These are phyloP conservation scores for Collybia sordida DNA, from an alignment of 768 basidiomycete species.

Conservation along the genomic window DNA sequence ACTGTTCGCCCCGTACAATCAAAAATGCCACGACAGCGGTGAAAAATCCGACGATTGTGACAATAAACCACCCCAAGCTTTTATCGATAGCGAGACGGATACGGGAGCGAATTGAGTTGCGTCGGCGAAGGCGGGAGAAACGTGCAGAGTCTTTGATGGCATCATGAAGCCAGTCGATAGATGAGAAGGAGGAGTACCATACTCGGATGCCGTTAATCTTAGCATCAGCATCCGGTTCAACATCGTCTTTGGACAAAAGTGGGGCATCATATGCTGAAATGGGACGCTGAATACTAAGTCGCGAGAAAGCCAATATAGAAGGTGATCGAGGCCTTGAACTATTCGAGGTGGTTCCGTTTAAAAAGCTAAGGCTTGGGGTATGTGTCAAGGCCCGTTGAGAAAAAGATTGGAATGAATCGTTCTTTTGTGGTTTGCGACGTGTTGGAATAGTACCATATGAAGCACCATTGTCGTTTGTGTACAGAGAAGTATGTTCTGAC, in stretches of 20 bases:
- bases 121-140: slow-evolving; percentile 66
- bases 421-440: slow-evolving; percentile 23
- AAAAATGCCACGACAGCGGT: slow-evolving; percentile 86
- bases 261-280: slow-evolving; percentile 74
- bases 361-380: slow-evolving; percentile 32
- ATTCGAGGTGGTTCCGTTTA: slow-evolving; percentile 31
- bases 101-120: slow-evolving; percentile 68
- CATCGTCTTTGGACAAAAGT: slow-evolving; percentile 31
- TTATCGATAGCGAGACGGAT: slow-evolving; percentile 68
- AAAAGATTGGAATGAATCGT: slow-evolving; percentile 26
- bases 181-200: slow-evolving; percentile 88
- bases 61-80: slow-evolving; percentile 85
- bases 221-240: slow-evolving; percentile 51
- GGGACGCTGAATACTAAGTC: slow-evolving; percentile 52
- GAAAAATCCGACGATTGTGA: slow-evolving; percentile 84
- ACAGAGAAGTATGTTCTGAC: slow-evolving; percentile 36
- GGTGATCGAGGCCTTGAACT: slow-evolving; percentile 38
- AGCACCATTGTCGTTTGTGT: slow-evolving; percentile 20
- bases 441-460: slow-evolving; percentile 61
- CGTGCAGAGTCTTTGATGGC: slow-evolving; percentile 91
- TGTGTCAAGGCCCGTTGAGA: slow-evolving; percentile 35
- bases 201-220: slow-evolving; percentile 87
- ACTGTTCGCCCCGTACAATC: slow-evolving; percentile 83
- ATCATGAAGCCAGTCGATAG: slow-evolving; percentile 96
- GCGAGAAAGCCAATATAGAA: slow-evolving; percentile 38